phyloP scores from a whole-genome alignment of 768 basidiomycete genomes.

The Neoboletus subvelutipes region DNA sequence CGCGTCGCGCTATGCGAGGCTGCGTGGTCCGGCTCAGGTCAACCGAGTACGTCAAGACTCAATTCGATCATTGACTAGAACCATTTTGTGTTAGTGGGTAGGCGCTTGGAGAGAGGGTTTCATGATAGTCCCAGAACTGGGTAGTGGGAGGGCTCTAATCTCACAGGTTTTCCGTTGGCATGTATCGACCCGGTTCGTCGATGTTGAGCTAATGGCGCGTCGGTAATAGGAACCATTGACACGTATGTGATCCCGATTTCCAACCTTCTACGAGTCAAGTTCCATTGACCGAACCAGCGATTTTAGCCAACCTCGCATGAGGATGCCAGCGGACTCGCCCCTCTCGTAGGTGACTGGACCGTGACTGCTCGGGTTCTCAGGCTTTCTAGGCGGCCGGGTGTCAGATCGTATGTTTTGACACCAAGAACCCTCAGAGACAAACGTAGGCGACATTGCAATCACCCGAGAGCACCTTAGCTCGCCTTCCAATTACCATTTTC shows the following conservation, averaged over 20 bases:
- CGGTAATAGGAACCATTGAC: too few relatives aligned
- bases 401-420: not conserved
- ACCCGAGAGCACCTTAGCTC: not conserved
- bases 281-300: not conserved
- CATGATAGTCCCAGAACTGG: not conserved
- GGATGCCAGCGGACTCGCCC: not conserved
- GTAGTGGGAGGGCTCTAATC: not conserved
- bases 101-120: not conserved
- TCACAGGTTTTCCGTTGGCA: not conserved
- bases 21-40: conserved; percentile 6
- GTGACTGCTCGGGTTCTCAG: not conserved
- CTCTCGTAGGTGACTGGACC: not conserved
- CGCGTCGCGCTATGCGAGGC: not conserved
- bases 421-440: not conserved
- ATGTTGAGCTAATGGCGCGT: not conserved
- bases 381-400: not conserved
- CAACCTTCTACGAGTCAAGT: not conserved
- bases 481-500: not conserved
- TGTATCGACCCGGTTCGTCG: not conserved
- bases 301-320: not conserved
- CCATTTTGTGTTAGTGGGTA: too few relatives aligned
- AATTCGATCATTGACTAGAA: not conserved
- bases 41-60: conserved; percentile 28
- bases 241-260: too few relatives aligned
- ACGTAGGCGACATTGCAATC: not conserved